Evolutionary conservation across 2,329 filamentous ascomycete species (phyloP), one percentile per base, ranked within the genome.

Genomic region (Xylaria polymorpha): DNA sequence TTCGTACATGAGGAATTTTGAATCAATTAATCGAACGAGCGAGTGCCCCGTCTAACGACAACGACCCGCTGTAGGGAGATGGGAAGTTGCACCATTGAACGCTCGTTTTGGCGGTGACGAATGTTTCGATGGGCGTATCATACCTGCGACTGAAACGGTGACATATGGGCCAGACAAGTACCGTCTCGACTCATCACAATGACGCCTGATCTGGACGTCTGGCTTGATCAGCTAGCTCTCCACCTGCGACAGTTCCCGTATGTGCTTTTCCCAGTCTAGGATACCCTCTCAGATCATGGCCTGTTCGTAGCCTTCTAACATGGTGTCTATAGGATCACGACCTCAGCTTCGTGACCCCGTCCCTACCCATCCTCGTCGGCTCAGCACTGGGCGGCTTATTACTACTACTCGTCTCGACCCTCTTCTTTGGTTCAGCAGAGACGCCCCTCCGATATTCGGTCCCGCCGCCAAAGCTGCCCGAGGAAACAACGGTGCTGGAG

Each of bases 381-480:
- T 53, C 65, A 29, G 51, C 73, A 8, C 58, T 77, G n/a, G 76
- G 75, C 48, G 68, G 69, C 53, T 3, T 56, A 8, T 22, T 72
- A 12, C 32, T 77, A 14, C 39, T 77, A 6, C 69, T 77, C 37
- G 70, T 75, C 66, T 68, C 64, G 62, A 71, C 72, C 44, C 71
- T 74, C 64, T 71, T 74, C 64, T 67, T 71, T 32, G 63, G 74
- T 67, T 71, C 71, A 15, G 71, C 65, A 71, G 81, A 82, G 63
- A 77, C 75, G 71, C 82, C 86, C 9, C 85, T 88, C 50, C 83
- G 82, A 41, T 94, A 92, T 81, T 81, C 80, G 55, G 86, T 94
- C 37, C 84, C 88, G 5, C 75, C 86, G 50, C 91, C 92, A n/a
- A 87, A 88, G 78, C 80, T 87, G 71, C 88, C 89, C 62, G 82